Conservation (phyloP, 495 filamentous ascomycete genomes). For the Lophium mytilinum region DNA sequence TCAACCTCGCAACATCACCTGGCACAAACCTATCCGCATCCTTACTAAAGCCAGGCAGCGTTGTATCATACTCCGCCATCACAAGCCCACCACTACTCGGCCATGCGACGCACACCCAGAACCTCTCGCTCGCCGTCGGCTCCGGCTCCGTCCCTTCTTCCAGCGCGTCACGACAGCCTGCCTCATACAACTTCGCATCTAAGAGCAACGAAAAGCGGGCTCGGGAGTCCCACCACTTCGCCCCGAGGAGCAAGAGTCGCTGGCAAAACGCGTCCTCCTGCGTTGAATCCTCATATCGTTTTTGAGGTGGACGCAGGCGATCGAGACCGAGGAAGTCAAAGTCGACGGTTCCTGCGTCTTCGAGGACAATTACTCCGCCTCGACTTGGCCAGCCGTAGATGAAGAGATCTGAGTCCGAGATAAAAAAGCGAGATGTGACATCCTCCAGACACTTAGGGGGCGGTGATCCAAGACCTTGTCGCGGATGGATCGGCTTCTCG, state of each 20-base stretch:
- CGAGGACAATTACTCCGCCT: conserved; percentile 18
- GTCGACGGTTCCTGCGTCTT: conserved; percentile 6
- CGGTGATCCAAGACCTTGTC: too few relatives aligned
- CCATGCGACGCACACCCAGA: conserved; percentile 11
- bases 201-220: conserved; percentile 1
- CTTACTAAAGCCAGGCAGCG: not conserved
- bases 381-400: too few relatives aligned
- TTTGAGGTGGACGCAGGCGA: conserved; percentile 1
- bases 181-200: not conserved
- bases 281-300: not conserved
- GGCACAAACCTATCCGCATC: conserved; percentile 2
- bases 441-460: too few relatives aligned
- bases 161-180: not conserved
- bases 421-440: too few relatives aligned
- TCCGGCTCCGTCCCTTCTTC: conserved; percentile 6
- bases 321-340: conserved; percentile 15
- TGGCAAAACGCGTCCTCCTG: conserved; percentile 21
- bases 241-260: conserved; percentile 20
- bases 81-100: conserved; percentile 10
- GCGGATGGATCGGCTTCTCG: too few relatives aligned
- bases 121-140: conserved; percentile 6
- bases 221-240: conserved; percentile 24
- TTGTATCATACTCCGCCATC: conserved; percentile 10
- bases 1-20: conserved; percentile 8
- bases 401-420: too few relatives aligned